Percentiles rank a stretch among this genome's conserved stretches.
phyloP scores from a whole-genome alignment of 2,329 filamentous ascomycete species.

The Byssoonygena ceratinophila region DNA sequence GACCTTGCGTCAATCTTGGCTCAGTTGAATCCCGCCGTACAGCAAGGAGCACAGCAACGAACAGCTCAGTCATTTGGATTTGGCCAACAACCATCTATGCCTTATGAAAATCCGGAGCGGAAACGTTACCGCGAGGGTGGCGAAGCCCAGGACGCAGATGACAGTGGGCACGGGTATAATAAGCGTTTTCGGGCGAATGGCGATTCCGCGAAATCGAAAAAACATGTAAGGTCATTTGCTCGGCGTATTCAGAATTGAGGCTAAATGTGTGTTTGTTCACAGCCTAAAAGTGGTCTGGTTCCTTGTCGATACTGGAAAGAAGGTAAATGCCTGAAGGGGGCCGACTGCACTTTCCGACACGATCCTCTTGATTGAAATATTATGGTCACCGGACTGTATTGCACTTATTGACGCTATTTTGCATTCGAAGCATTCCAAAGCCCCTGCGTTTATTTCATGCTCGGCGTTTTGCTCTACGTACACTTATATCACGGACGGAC shows the following conservation, averaged over 20 bases:
- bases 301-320: slow-evolving; percentile 46
- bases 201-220: slow-evolving; percentile 24
- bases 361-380: slow-evolving; percentile 22
- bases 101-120: slow-evolving; percentile 35
- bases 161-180: slow-evolving; percentile 21
- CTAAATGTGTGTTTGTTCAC: background rate
- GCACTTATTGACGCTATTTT: background rate
- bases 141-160: slow-evolving; percentile 26
- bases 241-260: background rate
- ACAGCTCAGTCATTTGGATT: background rate
- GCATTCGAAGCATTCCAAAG: background rate
- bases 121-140: slow-evolving; percentile 30
- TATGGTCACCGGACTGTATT: background rate
- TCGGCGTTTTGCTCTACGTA: slow-evolving; percentile 2
- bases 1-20: slow-evolving; percentile 17
- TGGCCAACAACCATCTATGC: slow-evolving; percentile 15
- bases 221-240: slow-evolving; percentile 26
- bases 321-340: slow-evolving; percentile 45
- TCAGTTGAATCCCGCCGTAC: slow-evolving; percentile 26
- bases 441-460: slow-evolving; percentile 1
- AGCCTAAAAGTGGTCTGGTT: slow-evolving; percentile 37
- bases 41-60: slow-evolving; percentile 20
- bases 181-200: slow-evolving; percentile 30
- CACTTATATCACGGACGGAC: background rate
- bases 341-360: slow-evolving; percentile 43